These are phyloP conservation scores for Helichrysum umbraculigerum DNA, from an alignment of 129 eudicot genomes.

Conservation along the genomic window DNA sequence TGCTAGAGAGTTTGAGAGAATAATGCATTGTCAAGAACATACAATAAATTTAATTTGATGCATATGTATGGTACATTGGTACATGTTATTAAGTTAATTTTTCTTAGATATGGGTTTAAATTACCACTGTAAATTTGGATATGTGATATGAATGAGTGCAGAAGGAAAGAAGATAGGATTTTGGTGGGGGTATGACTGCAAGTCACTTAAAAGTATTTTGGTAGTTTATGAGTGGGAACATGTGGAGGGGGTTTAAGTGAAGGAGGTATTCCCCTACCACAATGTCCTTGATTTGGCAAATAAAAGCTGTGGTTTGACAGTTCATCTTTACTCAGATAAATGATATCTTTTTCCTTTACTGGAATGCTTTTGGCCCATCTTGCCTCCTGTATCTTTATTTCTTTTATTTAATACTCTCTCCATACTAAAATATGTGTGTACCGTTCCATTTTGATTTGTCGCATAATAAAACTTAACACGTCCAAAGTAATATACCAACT, in stretches of 20 bases:
- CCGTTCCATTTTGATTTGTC: no score
- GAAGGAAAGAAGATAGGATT: constrained; percentile 21
- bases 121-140: not conserved
- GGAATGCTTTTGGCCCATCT: constrained; percentile 31
- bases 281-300: constrained; percentile 27
- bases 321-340: constrained; percentile 38
- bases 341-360: constrained; percentile 20
- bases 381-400: constrained; percentile 12
- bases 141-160: constrained; percentile 19
- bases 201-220: constrained; percentile 24
- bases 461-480: no score
- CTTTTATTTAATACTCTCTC: not conserved
- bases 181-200: constrained; percentile 28
- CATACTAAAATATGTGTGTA: no score
- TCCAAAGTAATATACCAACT: no score
- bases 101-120: not conserved
- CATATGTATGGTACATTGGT: no score
- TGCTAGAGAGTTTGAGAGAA: no score
- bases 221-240: constrained; percentile 39
- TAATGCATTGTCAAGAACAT: not conserved
- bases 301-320: not conserved
- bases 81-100: not conserved
- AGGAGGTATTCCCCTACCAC: constrained; percentile 37
- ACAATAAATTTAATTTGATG: no score
- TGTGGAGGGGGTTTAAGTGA: constrained; percentile 48